Evolutionary conservation across 306 rosid species (phyloP).

Genomic region (Pyrus bretschneideri): DNA sequence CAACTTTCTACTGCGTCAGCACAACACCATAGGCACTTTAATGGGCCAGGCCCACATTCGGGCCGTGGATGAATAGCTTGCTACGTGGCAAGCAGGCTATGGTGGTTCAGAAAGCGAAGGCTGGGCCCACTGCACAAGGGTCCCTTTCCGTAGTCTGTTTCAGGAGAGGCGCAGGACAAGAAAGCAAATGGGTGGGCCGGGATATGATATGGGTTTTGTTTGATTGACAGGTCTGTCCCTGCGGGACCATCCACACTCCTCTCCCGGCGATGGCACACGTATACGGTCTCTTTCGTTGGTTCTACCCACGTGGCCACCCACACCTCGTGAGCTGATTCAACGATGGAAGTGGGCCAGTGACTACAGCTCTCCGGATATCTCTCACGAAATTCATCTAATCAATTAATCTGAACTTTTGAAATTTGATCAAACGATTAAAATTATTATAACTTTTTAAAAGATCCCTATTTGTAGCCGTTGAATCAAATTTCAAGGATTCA

Average conservation of each 20-base stretch:
- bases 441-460: no score
- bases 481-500: fast-evolving
- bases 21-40: not conserved
- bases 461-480: no score
- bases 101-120: conserved; percentile 12
- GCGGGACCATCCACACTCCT: not conserved
- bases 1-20: conserved; percentile 1
- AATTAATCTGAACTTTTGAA: no score
- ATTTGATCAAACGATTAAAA: no score
- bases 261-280: not conserved
- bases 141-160: not conserved
- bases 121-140: not conserved
- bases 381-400: fast-evolving
- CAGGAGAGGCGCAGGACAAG: conserved; percentile 3
- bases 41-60: conserved; percentile 1
- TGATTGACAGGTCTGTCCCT: not conserved
- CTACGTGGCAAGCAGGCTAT: conserved; percentile 19
- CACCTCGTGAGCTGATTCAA: not conserved
- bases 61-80: not conserved
- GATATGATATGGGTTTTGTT: conserved; percentile 4
- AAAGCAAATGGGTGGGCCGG: conserved; percentile 3
- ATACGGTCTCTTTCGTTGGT: conserved; percentile 17
- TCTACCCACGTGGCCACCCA: conserved; percentile 27
- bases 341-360: not conserved
- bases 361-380: not conserved